These are phyloP conservation scores for Amborella trichopoda DNA, from an alignment of 164 flowering plant species.

Conservation along the genomic window DNA sequence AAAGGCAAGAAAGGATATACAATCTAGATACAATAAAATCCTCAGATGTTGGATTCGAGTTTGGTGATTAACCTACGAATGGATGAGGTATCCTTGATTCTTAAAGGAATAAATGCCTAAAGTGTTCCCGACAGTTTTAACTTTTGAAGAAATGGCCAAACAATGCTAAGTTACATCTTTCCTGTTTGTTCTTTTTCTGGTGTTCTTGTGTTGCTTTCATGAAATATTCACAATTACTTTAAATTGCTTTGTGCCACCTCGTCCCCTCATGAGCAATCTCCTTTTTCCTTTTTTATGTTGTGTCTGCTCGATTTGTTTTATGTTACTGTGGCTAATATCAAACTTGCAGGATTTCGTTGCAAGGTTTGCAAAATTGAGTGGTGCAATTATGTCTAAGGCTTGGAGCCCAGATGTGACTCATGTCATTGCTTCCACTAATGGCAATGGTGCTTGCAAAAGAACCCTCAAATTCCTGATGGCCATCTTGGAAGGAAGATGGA, in stretches of 20 bases:
- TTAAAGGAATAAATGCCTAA: too few species aligned
- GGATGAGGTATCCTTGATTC: too few species aligned
- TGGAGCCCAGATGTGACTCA: conserved; percentile 56
- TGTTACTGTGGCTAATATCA: conserved; percentile 1
- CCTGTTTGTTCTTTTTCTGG: neutral
- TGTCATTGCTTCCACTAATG: conserved; percentile 55
- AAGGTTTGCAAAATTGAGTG: conserved; percentile 27
- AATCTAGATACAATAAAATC: too few species aligned
- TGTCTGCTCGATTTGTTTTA: neutral
- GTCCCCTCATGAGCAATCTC: too few species aligned
- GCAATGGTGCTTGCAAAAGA: conserved; percentile 39
- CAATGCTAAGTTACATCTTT: neutral
- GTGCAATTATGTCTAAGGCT: conserved; percentile 29
- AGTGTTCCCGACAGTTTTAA: too few species aligned
- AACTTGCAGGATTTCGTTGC: conserved; percentile 35
- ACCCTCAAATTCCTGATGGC: conserved; percentile 56
- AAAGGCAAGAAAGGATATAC: too few species aligned
- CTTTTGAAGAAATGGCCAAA: too few species aligned
- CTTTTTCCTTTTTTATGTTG: neutral
- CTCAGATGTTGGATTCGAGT: too few species aligned
- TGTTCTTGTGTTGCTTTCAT: neutral
- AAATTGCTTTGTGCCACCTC: neutral
- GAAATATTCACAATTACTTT: neutral
- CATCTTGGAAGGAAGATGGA: conserved; percentile 52
- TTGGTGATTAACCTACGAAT: too few species aligned